Percentiles rank a stretch among this genome's conserved stretches.
These are phyloP conservation scores for Pseudogymnoascus sp. DNA, from an alignment of 2,329 filamentous ascomycete species.

Conservation along the genomic window DNA sequence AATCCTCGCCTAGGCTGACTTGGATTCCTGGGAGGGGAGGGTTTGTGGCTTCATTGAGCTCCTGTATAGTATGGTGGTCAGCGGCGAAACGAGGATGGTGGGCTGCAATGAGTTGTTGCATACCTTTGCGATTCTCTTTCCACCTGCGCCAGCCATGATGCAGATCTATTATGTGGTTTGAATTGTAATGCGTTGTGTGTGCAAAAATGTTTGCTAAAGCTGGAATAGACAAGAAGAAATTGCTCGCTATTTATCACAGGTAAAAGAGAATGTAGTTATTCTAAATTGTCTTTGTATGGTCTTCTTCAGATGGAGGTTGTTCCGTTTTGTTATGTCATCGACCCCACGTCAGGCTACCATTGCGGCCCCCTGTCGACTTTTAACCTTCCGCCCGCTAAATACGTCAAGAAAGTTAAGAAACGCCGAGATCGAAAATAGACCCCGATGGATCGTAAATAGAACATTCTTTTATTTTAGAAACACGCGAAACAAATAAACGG, in stretches of 20 bases:
- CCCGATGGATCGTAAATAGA: not conserved
- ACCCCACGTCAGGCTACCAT: conserved; percentile 3
- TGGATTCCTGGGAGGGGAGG: conserved; percentile 49
- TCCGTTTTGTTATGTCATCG: conserved; percentile 7
- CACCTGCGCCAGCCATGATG: conserved; percentile 21
- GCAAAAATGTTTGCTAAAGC: not conserved
- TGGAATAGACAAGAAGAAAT: not conserved
- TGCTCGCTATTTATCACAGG: conserved; percentile 3
- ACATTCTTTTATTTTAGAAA: not conserved
- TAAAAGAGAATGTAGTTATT: not conserved
- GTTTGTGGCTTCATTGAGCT: conserved; percentile 49
- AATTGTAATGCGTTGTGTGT: conserved; percentile 9
- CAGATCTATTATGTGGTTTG: conserved; percentile 5
- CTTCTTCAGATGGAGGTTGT: not conserved
- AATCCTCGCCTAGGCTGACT: conserved; percentile 51
- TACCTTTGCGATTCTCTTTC: conserved; percentile 26
- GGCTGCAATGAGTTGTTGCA: not conserved
- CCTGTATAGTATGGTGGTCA: conserved; percentile 35
- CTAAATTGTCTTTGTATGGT: not conserved
- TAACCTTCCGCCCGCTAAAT: conserved; percentile 7
- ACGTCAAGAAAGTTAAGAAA: conserved; percentile 1
- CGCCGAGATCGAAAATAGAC: not conserved
- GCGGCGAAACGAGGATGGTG: not conserved
- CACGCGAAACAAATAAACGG: not conserved
- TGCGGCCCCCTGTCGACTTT: not conserved